These are phyloP conservation scores for Solanum sejunctum DNA, from an alignment of 257 asterid species.

Conservation along the genomic window DNA sequence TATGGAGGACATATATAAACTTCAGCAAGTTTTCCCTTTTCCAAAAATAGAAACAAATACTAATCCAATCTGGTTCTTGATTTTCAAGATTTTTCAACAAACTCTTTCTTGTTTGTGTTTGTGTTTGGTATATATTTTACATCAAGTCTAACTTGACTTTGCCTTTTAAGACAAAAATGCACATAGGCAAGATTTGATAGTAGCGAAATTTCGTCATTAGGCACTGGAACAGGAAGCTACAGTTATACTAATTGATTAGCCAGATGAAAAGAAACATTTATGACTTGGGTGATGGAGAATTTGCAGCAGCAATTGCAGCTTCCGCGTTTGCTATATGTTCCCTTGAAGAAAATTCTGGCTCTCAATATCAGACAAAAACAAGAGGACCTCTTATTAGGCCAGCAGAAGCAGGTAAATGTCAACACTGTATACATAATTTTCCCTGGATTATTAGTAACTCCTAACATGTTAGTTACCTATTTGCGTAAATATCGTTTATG, in stretches of 20 bases:
- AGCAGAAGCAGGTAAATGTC: slow-evolving; percentile 13
- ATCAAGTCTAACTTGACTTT: neutral
- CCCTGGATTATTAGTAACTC: neutral
- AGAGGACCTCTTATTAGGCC: slow-evolving; percentile 20
- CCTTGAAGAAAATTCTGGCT: slow-evolving; percentile 11
- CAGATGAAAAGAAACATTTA: neutral
- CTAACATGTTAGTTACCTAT: neutral
- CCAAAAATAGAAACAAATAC: neutral
- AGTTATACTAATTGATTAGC: neutral
- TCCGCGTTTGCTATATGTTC: slow-evolving; percentile 47
- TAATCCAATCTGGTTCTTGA: neutral
- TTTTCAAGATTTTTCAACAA: neutral
- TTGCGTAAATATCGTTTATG: neutral
- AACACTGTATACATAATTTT: neutral
- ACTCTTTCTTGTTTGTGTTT: neutral
- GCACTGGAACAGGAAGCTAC: neutral
- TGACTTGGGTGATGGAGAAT: slow-evolving; percentile 24
- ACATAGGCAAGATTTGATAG: neutral
- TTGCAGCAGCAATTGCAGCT: slow-evolving; percentile 57
- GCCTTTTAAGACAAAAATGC: neutral
- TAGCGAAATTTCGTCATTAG: neutral
- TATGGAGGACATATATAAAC: neutral
- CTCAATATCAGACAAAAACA: slow-evolving; percentile 9
- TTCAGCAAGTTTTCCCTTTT: neutral
- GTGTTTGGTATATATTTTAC: neutral